Conservation (phyloP, 2,329 filamentous ascomycete genomes). For the Coniochaeta ligniaria region DNA sequence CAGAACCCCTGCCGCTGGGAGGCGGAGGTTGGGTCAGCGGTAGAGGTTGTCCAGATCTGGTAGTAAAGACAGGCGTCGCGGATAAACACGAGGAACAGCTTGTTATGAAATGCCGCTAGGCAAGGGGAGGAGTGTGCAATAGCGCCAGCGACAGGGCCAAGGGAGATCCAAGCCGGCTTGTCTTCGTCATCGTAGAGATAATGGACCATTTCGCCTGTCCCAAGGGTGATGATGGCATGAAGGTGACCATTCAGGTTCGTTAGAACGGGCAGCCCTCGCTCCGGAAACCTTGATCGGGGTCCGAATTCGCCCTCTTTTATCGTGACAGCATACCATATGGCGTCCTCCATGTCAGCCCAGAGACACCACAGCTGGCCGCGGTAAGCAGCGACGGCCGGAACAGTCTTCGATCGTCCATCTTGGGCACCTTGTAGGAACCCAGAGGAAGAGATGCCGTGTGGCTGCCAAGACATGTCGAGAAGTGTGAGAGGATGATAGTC, state of each 20-base stretch:
- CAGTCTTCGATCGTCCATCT: slow-evolving; percentile 20
- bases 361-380: slow-evolving; percentile 27
- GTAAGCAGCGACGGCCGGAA: slow-evolving; percentile 25
- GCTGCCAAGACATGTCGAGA: slow-evolving; percentile 18
- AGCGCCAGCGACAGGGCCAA: slow-evolving; percentile 14
- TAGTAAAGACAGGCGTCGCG: slow-evolving; percentile 19
- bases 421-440: slow-evolving; percentile 18
- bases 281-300: slow-evolving; percentile 17
- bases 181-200: slow-evolving; percentile 23
- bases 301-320: slow-evolving; percentile 19
- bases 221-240: slow-evolving; percentile 22
- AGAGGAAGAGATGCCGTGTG: slow-evolving; percentile 18
- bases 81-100: slow-evolving; percentile 23
- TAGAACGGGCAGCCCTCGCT: slow-evolving; percentile 22
- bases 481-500: not conserved
- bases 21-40: slow-evolving; percentile 16
- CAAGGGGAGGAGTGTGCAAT: slow-evolving; percentile 18
- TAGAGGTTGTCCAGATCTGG: slow-evolving; percentile 9
- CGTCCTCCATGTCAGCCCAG: slow-evolving; percentile 20
- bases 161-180: slow-evolving; percentile 13
- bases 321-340: slow-evolving; percentile 23
- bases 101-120: slow-evolving; percentile 25
- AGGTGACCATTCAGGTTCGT: slow-evolving; percentile 24
- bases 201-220: slow-evolving; percentile 20
- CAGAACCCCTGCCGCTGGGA: slow-evolving; percentile 13